Percentiles rank a stretch among this genome's conserved stretches.
Conservation (phyloP, 176 grass and related monocot genomes). For the Secale cereale region DNA sequence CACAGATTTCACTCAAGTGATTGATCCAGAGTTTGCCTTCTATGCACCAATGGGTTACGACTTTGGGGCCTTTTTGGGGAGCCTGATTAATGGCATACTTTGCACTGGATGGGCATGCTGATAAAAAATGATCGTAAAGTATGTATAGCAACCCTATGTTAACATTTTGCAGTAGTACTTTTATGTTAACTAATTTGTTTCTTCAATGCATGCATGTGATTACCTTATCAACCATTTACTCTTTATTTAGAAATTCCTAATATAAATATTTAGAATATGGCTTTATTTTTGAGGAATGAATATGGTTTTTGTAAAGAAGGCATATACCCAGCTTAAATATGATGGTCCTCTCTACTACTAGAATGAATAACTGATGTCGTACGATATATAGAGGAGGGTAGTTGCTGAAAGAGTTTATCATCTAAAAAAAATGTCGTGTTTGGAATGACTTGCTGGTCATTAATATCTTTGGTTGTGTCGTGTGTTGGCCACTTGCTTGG, state of each 20-base stretch:
- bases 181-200: neutral
- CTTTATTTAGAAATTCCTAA: neutral
- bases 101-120: slow-evolving; percentile 82
- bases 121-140: slow-evolving; percentile 69
- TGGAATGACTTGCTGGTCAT: neutral
- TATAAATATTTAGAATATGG: neutral
- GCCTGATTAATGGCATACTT: slow-evolving; percentile 82
- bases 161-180: neutral
- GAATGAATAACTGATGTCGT: neutral
- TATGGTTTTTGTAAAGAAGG: neutral
- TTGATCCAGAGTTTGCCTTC: slow-evolving; percentile 92
- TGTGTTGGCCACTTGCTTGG: too few species aligned
- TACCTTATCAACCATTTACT: neutral
- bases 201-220: neutral
- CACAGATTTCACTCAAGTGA: slow-evolving; percentile 76
- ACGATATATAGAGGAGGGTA: neutral
- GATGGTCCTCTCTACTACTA: slow-evolving; percentile 6
- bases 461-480: too few species aligned
- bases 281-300: too few species aligned
- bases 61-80: slow-evolving; percentile 89
- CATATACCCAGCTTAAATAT: neutral
- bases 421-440: neutral
- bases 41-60: slow-evolving; percentile 91
- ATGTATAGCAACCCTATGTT: slow-evolving; percentile 10
- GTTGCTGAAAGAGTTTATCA: neutral